Evolutionary conservation across 1,284 basidiomycete species (phyloP), one percentile per base, ranked within the genome.

Genomic region (Puccinia hordei): DNA sequence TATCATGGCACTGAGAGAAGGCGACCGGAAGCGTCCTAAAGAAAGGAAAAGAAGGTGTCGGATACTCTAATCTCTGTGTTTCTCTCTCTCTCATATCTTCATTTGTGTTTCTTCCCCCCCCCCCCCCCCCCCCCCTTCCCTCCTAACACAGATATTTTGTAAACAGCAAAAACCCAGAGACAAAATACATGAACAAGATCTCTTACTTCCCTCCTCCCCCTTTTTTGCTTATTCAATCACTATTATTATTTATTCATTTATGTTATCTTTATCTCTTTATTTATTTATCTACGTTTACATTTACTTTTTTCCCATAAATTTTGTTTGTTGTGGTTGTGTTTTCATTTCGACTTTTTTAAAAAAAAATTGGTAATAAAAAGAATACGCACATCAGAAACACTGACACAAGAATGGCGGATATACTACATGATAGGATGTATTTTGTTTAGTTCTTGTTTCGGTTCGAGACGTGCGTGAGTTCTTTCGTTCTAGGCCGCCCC

Each of bases 1-100:
- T 73, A 75, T 75, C 15, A 73, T 73, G 78, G 78, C 69, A 35
- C 71, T 55, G 38, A 46, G 73, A 38, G 63, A 73, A 55, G 78
- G 78, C 9, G 78, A 73, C 38, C 57, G 69, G 51, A 73, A 71
- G 55, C 72, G 61, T 30, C 78, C 71, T n/a, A 75, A 73, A 57
- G 73, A 75, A 51, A 80, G 69, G 69, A 80, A 61, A 63, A 61
- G 69, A 55, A 80, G 78, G 49, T 80, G 78, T 73, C 53, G 49
- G 46, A 80, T 80, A 63, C 65, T 80, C 15, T 80, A 44, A 68
- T n/a, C 22, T n/a, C 19, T n/a, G n/a, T n/a, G n/a, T 49, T 27
- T 27, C 44, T 69, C 30, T 63, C 51, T 61, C n/a, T 38, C 41
- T 27, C 12, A 35, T n/a, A n/a, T 30, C 49, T 63, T 41, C 19